Percentiles rank a stretch among this genome's conserved stretches.
Evolutionary conservation across 257 asterid genomes (phyloP).

Genomic region (Paraleonurus japonicus): DNA sequence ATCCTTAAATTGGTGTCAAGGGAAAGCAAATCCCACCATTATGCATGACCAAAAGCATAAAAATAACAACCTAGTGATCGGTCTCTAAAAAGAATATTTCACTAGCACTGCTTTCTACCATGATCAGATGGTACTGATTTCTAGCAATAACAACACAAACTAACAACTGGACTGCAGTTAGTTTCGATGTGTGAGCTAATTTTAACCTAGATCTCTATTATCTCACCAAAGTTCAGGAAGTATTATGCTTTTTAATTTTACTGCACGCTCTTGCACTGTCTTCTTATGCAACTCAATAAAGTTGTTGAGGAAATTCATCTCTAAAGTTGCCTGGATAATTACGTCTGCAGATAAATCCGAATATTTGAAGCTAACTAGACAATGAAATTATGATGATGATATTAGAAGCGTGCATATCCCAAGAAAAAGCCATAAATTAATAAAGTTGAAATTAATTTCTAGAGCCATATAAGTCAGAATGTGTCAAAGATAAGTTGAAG

Average conservation of each 20-base stretch:
- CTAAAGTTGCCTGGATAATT: neutral
- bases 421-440: neutral
- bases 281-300: slow-evolving; percentile 5
- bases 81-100: neutral
- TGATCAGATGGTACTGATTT: slow-evolving; percentile 3
- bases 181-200: neutral
- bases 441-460: neutral
- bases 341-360: neutral
- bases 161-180: neutral
- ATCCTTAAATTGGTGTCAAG: neutral
- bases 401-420: slow-evolving; percentile 7
- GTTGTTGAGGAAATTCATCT: neutral
- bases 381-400: neutral
- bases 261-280: neutral
- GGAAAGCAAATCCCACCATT: slow-evolving; percentile 7
- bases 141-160: neutral
- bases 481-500: slow-evolving; percentile 6
- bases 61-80: neutral
- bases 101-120: slow-evolving; percentile 6
- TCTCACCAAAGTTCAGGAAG: slow-evolving; percentile 2
- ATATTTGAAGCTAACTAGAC: neutral
- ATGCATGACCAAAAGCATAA: slow-evolving; percentile 11
- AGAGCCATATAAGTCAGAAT: neutral
- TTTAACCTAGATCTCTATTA: neutral
- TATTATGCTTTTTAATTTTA: neutral